Base-by-base conservation (phyloP, 192 early-diverging fungal species). In the Entophlyctis helioformis region DNA sequence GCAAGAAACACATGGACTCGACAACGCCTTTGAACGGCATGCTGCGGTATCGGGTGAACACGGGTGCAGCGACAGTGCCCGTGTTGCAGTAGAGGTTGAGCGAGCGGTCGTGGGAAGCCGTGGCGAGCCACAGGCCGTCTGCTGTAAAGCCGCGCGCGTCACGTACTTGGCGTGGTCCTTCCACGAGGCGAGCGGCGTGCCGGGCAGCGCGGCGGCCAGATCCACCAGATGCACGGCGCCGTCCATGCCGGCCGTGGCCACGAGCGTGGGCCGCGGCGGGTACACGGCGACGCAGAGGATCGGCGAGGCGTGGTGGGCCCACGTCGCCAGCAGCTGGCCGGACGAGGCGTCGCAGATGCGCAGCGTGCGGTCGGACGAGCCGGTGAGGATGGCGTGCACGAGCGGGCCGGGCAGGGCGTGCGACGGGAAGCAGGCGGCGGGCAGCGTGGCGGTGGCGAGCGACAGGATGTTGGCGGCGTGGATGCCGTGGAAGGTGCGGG, bases 141-240 rank as follows among this genome's bases (percentile, higher is more conserved):
- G 51, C 56, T 8, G 8, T 36, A 31, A 13, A 45, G 7, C 56
- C 49, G 1, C 72, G 2, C 71, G 62, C 11, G 76, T 58, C 16
- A 86, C 75, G 60, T 81, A 86, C 41, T 85, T 85, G 20, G 48
- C 34, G 50, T 89, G 87, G 48, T 84, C 71, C 39, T 72, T 71
- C 48, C 74, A 86, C 6, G 42, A 50, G 61, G 84, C 82, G 22
- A 74, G 36, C 11, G 36, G 11, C 34, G 33, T 15, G 8, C 60
- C 60, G 36, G 49, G n/a, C n/a, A n/a, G n/a, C n/a, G n/a, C n/a
- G 40, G 56, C 60, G 32, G 44, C 28, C 2, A 58, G 20, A 46
- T 58, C 60, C 10, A 48, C 50, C 19, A 60, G 42, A 26, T 44
- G 46, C 26, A 50, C 42, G 21, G 44, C 35, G n/a, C 63, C 63